Evolutionary conservation across 306 rosid species (phyloP).

Genomic region (Cicer bijugum): DNA sequence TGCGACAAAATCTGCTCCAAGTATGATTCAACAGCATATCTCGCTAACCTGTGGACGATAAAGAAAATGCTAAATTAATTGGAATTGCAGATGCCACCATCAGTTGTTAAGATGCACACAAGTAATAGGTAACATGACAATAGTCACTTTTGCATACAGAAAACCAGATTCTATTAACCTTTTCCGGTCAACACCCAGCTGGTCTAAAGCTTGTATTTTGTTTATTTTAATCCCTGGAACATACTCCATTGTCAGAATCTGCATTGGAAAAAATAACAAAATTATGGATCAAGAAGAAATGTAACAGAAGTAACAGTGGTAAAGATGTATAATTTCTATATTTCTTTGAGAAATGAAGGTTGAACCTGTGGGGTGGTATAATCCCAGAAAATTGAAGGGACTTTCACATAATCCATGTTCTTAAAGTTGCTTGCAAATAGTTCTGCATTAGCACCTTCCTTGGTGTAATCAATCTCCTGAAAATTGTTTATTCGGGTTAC

Average conservation of each 20-base stretch:
- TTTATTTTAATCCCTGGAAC: constrained; percentile 99
- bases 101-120: constrained; percentile 36
- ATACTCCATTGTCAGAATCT: constrained; percentile 99
- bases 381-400: constrained; percentile 88
- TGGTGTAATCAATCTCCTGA: constrained; percentile 99
- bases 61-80: constrained; percentile 23
- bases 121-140: constrained; percentile 30
- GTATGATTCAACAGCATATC: constrained; percentile 98
- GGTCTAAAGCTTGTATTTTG: constrained; percentile 91
- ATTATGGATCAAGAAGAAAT: constrained; percentile 21
- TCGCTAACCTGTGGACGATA: constrained; percentile 69
- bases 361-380: constrained; percentile 94
- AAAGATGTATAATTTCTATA: constrained; percentile 33
- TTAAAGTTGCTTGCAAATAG: constrained; percentile 85
- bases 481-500: constrained; percentile 42
- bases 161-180: constrained; percentile 55
- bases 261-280: constrained; percentile 44
- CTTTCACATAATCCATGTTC: constrained; percentile 85
- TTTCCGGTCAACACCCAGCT: constrained; percentile 92
- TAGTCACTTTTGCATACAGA: constrained; percentile 29
- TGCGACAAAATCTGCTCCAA: constrained; percentile 97
- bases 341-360: constrained; percentile 34
- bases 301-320: constrained; percentile 14
- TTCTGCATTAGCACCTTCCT: constrained; percentile 96
- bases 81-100: constrained; percentile 31